Percentiles rank a stretch among this genome's conserved stretches.
Evolutionary conservation across 768 basidiomycete species (phyloP).

Genomic region (Asterophora parasitica): DNA sequence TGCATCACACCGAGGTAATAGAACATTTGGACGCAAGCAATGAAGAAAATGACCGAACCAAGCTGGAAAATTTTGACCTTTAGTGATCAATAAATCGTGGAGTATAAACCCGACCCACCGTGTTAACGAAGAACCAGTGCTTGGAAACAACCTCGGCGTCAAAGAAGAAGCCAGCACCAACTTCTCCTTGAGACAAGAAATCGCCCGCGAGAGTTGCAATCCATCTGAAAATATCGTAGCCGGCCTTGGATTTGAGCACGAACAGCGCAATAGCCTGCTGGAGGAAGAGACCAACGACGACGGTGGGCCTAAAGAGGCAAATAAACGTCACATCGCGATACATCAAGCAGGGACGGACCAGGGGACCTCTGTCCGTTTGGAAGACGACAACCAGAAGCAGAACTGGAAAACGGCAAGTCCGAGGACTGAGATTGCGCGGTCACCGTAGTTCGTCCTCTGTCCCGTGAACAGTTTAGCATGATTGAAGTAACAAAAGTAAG

Average conservation of each 20-base stretch:
- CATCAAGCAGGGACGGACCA: slow-evolving; percentile 44
- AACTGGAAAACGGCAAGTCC: slow-evolving; percentile 79
- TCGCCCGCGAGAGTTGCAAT: slow-evolving; percentile 77
- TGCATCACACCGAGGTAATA: slow-evolving; percentile 92
- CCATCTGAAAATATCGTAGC: slow-evolving; percentile 81
- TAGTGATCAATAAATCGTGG: slow-evolving; percentile 3
- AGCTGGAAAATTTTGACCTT: slow-evolving; percentile 36
- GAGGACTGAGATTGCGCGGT: slow-evolving; percentile 77
- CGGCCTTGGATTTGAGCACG: slow-evolving; percentile 80
- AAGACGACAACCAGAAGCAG: slow-evolving; percentile 67
- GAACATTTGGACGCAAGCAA: slow-evolving; percentile 88
- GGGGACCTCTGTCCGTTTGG: slow-evolving; percentile 55
- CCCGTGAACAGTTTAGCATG: slow-evolving; percentile 11
- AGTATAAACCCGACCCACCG: slow-evolving; percentile 35
- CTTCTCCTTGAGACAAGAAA: slow-evolving; percentile 63
- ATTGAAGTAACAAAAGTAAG: slow-evolving; percentile 2
- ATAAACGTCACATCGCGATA: slow-evolving; percentile 1
- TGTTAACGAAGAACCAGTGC: slow-evolving; percentile 85
- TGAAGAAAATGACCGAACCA: slow-evolving; percentile 85
- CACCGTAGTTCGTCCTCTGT: slow-evolving; percentile 57
- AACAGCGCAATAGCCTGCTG: slow-evolving; percentile 88
- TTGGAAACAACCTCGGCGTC: slow-evolving; percentile 57
- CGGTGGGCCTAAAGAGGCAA: slow-evolving; percentile 56
- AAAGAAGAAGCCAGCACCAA: slow-evolving; percentile 83
- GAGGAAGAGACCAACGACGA: slow-evolving; percentile 79